Percentiles rank a stretch among this genome's conserved stretches.
phyloP scores from a whole-genome alignment of 768 basidiomycete species.

The Tricholoma sp. region DNA sequence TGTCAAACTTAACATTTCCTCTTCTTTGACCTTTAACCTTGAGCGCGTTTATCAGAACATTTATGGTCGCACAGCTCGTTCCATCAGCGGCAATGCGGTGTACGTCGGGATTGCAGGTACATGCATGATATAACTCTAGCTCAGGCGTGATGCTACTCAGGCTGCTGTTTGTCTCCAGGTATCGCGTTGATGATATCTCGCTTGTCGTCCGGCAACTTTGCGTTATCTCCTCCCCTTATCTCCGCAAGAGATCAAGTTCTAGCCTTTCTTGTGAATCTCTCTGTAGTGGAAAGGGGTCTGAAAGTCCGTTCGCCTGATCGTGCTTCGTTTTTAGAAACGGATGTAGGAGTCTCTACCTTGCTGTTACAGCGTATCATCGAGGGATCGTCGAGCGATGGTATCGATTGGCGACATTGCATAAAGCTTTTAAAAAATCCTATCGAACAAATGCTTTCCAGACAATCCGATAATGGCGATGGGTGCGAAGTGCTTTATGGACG shows the following conservation, averaged over 20 bases:
- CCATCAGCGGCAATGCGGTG: conserved; percentile 2
- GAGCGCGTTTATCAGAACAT: conserved; percentile 1
- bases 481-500: conserved; percentile 58
- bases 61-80: not conserved
- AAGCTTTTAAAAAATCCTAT: conserved; percentile 21
- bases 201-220: not conserved
- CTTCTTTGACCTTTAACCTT: not conserved
- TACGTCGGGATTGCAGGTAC: conserved; percentile 15
- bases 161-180: not conserved
- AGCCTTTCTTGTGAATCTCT: not conserved
- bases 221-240: not conserved
- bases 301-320: conserved; percentile 13
- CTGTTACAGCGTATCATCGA: conserved; percentile 26
- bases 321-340: conserved; percentile 37
- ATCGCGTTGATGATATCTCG: not conserved
- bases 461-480: conserved; percentile 25
- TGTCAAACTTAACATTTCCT: conserved; percentile 5
- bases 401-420: conserved; percentile 16
- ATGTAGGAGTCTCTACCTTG: conserved; percentile 33
- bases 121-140: not conserved
- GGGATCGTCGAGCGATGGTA: not conserved
- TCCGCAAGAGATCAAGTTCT: conserved; percentile 4
- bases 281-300: not conserved
- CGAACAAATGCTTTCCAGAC: conserved; percentile 8
- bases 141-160: not conserved